phyloP scores from a whole-genome alignment of 2,329 filamentous ascomycete genomes.

The Colletotrichum liriopes region DNA sequence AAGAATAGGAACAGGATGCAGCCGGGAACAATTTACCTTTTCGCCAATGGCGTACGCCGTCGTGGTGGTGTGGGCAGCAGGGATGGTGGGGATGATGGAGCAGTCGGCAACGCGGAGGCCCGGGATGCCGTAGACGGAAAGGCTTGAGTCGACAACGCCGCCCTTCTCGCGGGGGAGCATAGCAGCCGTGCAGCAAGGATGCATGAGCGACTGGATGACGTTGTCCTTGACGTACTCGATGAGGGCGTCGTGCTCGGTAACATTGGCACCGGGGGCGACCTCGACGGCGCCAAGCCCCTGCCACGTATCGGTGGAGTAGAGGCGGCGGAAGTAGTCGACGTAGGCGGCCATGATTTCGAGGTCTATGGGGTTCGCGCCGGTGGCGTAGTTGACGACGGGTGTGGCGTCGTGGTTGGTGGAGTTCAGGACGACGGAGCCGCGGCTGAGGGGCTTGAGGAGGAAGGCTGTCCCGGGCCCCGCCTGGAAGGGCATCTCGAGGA shows the following conservation, averaged over 20 bases:
- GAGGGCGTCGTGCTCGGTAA: conserved; percentile 43
- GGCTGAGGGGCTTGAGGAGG: conserved; percentile 53
- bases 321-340: conserved; percentile 49
- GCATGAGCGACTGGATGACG: conserved; percentile 57
- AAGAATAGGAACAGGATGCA: no score
- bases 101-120: conserved; percentile 49
- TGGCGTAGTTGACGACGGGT: conserved; percentile 54
- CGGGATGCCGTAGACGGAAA: conserved; percentile 48
- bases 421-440: conserved; percentile 52
- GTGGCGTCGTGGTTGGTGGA: conserved; percentile 45
- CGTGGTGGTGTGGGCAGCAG: conserved; percentile 1
- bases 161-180: conserved; percentile 59
- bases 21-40: conserved; percentile 49
- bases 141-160: conserved; percentile 47
- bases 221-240: conserved; percentile 47
- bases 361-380: conserved; percentile 55
- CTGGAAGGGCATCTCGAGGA: conserved; percentile 51
- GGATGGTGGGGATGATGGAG: conserved; percentile 47
- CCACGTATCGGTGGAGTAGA: conserved; percentile 50
- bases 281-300: conserved; percentile 41
- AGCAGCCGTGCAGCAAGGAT: conserved; percentile 59
- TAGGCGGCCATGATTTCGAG: conserved; percentile 53
- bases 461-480: conserved; percentile 45
- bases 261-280: conserved; percentile 47
- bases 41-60: conserved; percentile 68